Percentiles rank a stretch among this genome's conserved stretches.
Conservation (phyloP, 2,329 filamentous ascomycete species). For the Davidsoniella eucalypti region DNA sequence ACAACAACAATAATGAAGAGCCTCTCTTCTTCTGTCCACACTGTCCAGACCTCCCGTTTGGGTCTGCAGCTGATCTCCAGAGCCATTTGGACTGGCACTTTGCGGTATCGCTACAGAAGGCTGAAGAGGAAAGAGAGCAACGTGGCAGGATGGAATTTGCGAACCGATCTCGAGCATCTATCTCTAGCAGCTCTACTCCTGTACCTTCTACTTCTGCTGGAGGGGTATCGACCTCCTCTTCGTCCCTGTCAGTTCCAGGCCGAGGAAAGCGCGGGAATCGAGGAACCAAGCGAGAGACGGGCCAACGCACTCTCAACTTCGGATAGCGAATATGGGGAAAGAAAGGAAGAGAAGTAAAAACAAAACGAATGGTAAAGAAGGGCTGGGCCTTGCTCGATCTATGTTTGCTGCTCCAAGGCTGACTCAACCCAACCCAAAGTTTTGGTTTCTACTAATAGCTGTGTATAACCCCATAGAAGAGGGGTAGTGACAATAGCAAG, state of each 20-base stretch:
- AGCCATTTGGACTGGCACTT: conserved; percentile 93
- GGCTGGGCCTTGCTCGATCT: too few species aligned
- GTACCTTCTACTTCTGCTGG: neutral
- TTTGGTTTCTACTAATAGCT: too few species aligned
- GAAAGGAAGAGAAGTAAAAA: neutral
- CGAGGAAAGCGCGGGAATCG: conserved; percentile 8
- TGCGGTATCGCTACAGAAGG: conserved; percentile 64
- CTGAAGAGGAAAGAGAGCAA: conserved; percentile 21
- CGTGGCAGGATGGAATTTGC: neutral
- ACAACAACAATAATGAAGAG: neutral
- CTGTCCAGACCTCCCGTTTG: conserved; percentile 7
- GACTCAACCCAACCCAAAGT: too few species aligned
- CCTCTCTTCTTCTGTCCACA: conserved; percentile 8
- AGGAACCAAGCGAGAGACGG: conserved; percentile 30
- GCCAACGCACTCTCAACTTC: conserved; percentile 45
- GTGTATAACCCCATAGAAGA: too few species aligned
- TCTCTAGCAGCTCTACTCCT: neutral
- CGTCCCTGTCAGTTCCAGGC: conserved; percentile 17
- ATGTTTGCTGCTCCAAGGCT: too few species aligned
- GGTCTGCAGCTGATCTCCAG: conserved; percentile 37
- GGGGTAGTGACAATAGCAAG: too few species aligned
- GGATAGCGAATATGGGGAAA: conserved; percentile 24
- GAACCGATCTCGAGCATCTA: neutral
- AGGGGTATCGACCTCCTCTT: neutral
- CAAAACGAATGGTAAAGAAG: too few species aligned